Evolutionary conservation across 208 protist species (phyloP).

Genomic region (Plasmodiophora brassicae): DNA sequence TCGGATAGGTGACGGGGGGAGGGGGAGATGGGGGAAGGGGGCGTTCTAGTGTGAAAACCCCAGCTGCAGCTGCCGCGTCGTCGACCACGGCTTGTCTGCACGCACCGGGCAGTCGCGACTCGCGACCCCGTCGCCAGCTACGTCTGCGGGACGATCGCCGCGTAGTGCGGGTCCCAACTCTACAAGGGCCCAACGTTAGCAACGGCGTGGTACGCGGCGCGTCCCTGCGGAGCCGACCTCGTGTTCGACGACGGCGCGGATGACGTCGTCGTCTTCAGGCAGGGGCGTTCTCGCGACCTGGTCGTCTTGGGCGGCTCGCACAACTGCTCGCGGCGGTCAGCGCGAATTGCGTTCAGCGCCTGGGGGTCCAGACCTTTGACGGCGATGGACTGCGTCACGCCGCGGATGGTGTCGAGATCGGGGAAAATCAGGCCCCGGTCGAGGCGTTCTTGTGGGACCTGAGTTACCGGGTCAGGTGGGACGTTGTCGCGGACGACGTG

Average conservation of each 20-base stretch:
- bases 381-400: background rate
- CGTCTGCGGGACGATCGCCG: background rate
- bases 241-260: background rate
- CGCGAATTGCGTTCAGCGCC: background rate
- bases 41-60: too few relatives aligned
- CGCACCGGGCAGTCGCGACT: too few relatives aligned
- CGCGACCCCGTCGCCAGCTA: too few relatives aligned
- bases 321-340: background rate
- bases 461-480: background rate
- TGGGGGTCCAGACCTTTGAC: background rate
- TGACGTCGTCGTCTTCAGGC: background rate
- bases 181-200: background rate
- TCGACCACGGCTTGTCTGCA: too few relatives aligned
- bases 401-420: background rate
- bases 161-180: background rate
- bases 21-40: too few relatives aligned
- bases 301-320: background rate
- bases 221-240: background rate
- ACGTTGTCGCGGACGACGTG: background rate
- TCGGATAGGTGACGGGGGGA: too few relatives aligned
- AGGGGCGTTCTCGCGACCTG: background rate
- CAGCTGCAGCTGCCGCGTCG: too few relatives aligned
- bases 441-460: constrained; percentile 4
- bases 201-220: background rate
- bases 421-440: constrained; percentile 4